Conservation (phyloP, 2,329 filamentous ascomycete genomes). For the Aspergillus aculeatus region DNA sequence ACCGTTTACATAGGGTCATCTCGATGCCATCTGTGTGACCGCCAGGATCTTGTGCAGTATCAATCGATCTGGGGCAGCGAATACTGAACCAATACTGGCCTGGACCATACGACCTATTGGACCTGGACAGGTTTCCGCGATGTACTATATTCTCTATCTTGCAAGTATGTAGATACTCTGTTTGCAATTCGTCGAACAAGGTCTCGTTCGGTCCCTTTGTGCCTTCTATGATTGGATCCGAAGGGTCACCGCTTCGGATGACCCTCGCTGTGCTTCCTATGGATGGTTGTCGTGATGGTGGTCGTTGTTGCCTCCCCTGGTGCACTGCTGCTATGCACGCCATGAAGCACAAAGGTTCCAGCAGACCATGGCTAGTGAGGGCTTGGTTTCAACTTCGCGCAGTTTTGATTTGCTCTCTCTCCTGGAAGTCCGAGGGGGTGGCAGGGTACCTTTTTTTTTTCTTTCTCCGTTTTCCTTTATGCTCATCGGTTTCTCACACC, state of each 20-base stretch:
- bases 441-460: not conserved
- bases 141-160: conserved; percentile 63
- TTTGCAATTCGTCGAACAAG: conserved; percentile 16
- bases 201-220: not conserved
- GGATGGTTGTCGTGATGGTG: not conserved
- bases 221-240: not conserved
- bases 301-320: not conserved
- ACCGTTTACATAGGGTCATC: conserved; percentile 16
- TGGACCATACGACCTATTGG: conserved; percentile 23
- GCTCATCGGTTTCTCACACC: not conserved
- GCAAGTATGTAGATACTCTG: conserved; percentile 62
- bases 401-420: not conserved
- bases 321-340: not conserved
- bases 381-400: not conserved
- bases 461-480: too few species aligned
- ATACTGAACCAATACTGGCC: conserved; percentile 25
- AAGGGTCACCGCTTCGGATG: not conserved
- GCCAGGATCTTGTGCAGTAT: conserved; percentile 23
- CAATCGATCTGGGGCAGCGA: conserved; percentile 20
- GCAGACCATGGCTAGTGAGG: not conserved
- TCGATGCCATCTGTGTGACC: conserved; percentile 18
- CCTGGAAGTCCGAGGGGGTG: not conserved
- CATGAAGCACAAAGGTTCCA: not conserved
- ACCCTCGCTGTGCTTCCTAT: not conserved
- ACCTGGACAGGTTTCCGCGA: conserved; percentile 24